A percentile compares a stretch with the other conserved stretches of the same genome.
These are phyloP conservation scores for Lepidium campestre DNA, from an alignment of 441 rosid genomes.

Conservation along the genomic window DNA sequence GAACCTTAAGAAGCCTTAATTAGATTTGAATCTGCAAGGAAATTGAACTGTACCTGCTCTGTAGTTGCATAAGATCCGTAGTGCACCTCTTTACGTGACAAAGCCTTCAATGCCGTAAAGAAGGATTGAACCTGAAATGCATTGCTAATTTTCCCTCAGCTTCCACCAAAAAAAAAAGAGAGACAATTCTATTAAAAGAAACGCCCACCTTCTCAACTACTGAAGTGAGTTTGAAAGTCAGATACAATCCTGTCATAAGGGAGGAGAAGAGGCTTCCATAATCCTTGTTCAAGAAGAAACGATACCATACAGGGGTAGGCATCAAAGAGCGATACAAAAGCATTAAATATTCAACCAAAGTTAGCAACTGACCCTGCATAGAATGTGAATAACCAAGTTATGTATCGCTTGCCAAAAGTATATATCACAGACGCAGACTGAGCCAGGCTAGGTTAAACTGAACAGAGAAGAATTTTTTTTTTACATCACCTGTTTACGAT, in stretches of 20 bases:
- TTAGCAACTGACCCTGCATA: constrained; percentile 57
- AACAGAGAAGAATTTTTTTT: not conserved
- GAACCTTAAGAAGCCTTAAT: not conserved
- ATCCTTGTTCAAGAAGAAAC: constrained; percentile 63
- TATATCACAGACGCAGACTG: not conserved
- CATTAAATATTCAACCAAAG: constrained; percentile 51
- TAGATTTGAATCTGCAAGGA: not conserved
- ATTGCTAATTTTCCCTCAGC: not conserved
- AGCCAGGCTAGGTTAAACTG: constrained; percentile 2
- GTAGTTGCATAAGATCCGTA: constrained; percentile 57
- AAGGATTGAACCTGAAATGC: constrained; percentile 50
- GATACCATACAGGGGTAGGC: constrained; percentile 70
- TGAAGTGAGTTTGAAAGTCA: constrained; percentile 64
- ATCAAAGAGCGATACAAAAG: constrained; percentile 56
- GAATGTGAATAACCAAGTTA: not conserved
- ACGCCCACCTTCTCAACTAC: constrained; percentile 51
- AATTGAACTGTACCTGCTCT: constrained; percentile 43
- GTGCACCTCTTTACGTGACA: constrained; percentile 55
- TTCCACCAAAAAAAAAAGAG: not conserved
- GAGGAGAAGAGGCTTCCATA: constrained; percentile 69
- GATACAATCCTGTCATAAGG: constrained; percentile 54
- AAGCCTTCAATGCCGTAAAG: constrained; percentile 45
- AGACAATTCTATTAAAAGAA: not conserved
- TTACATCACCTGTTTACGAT: constrained; percentile 48
- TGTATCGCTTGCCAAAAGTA: constrained; percentile 1